Evolutionary conservation across 2,329 filamentous ascomycete species (phyloP), one percentile per base, ranked within the genome.

Genomic region (Ceratocystis lukuohia): DNA sequence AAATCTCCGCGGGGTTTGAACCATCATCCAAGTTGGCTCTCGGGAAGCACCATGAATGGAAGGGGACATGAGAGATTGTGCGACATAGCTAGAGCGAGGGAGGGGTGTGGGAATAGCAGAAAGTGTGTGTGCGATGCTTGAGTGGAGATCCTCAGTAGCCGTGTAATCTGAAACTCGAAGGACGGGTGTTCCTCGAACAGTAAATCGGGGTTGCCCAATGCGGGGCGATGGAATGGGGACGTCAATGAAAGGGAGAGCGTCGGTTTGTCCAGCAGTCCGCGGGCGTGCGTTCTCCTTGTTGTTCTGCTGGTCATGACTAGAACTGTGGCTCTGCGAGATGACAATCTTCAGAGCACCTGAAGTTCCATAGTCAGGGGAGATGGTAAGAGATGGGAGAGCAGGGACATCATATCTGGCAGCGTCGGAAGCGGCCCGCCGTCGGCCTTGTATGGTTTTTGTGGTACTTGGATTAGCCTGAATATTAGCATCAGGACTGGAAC

Each of bases 161-260:
- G 86, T 84, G 74, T 90, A 89, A 17, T 88, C 86, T n/a, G 92
- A 95, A 70, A 86, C 88, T 69, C 89, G 86, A 69, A 96, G 79
- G 69, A 90, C 82, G 2, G 89, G 85, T 2, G 88, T 91, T 10
- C 91, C 91, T 70, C 83, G 82, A 65, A 83, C 77, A 69, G 88
- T 93, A 75, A 96, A 96, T 67, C 85, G 84, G 20, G 91, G 90
- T 1, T 87, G 88, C 12, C 91, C 92, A 67, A 96, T 79, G 70
- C 87, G 86, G 80, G 92, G 95, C 66, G 89, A 87, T 45, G 92
- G 91, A 63, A 96, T 96, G 25, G 85, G 80, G 56, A 93, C 82
- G 70, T 91, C 84, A 8, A 68, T 78, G 45, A 85, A 76, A 12
- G 84, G 85, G 48, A 79, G 75, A 50, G 74, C 72, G 20, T 75